Evolutionary conservation across 106 monocot species (phyloP), one percentile per base, ranked within the genome.

Genomic region (Phalaenopsis aphrodite): DNA sequence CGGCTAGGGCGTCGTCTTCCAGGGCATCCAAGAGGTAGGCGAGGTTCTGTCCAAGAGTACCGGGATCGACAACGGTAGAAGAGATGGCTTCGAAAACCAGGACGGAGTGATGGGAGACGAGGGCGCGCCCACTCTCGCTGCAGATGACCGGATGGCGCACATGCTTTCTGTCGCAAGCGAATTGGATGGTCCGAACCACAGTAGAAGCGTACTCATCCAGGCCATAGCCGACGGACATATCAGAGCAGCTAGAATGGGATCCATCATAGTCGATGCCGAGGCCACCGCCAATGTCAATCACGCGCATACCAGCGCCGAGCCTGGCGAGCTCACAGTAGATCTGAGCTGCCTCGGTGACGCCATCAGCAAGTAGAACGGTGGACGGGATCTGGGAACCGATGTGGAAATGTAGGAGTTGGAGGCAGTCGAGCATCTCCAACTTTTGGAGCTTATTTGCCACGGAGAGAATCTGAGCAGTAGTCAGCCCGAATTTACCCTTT

Each of bases 401-500:
- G 81, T 93, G 92, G 79, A 93, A 93, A 82, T 93, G 92, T 52
- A 93, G 84, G 15, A 93, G 92, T 74, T 93, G 92, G 43, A 93
- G 92, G 82, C 92, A 93, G 78, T 93, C 92, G 18, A 93, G 84
- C 89, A 93, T 90, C 11, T 87, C 85, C 36, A 90, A 43, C 19
- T 38, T 75, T 66, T 82, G 81, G 1, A 93, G 90, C 75, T 82
- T 88, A 78, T 78, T 86, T 18, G 83, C 90, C 5, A 90, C 88
- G 2, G 89, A 86, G 57, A 89, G 86, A 57, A 93, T 88, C 84
- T 93, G 89, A 14, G 81, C 69, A 0, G 89, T 85, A 5, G 82
- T 90, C n/a, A 93, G 90, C 46, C 92, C 92, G 75, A 93, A 93
- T 75, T 93, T 93, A n/a, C 92, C 92, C 69, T 89, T 88, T 83